phyloP scores from a whole-genome alignment of 176 grass and related monocot genomes.

The Oryza glumipatula region DNA sequence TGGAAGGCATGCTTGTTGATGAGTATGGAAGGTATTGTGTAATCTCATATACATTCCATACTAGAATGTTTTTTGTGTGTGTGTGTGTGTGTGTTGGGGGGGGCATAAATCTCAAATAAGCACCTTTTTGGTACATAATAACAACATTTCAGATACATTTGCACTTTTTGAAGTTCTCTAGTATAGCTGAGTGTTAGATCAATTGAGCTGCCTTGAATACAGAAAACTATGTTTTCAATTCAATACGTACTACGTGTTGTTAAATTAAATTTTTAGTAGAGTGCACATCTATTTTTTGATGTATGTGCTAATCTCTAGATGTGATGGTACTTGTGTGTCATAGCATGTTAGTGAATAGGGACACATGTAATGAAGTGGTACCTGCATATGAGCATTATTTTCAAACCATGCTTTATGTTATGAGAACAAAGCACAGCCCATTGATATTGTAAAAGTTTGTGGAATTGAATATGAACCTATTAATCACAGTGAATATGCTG shows the following conservation, averaged over 20 bases:
- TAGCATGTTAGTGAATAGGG: background rate
- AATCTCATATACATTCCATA: conserved; percentile 33
- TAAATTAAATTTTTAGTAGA: background rate
- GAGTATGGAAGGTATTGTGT: conserved; percentile 94
- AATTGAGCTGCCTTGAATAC: background rate
- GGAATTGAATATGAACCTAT: conserved; percentile 9
- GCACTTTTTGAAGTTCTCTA: background rate
- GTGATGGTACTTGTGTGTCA: background rate
- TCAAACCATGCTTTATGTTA: conserved; percentile 10
- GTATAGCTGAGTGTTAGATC: background rate
- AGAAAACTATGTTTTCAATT: background rate
- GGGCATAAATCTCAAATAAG: conserved; percentile 28
- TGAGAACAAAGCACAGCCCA: background rate
- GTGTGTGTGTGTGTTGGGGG: no score
- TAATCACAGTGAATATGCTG: conserved; percentile 17
- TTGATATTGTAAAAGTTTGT: conserved; percentile 3
- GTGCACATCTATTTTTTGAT: conserved; percentile 1
- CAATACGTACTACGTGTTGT: background rate
- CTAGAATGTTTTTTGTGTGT: conserved; percentile 19
- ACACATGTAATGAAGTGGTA: background rate
- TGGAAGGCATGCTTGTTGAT: conserved; percentile 97
- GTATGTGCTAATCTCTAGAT: background rate
- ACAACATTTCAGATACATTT: no score
- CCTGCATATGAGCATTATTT: conserved; percentile 1
- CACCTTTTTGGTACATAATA: background rate